Evolutionary conservation across 495 filamentous ascomycete genomes (phyloP).

Genomic region (Penicillium silybi): DNA sequence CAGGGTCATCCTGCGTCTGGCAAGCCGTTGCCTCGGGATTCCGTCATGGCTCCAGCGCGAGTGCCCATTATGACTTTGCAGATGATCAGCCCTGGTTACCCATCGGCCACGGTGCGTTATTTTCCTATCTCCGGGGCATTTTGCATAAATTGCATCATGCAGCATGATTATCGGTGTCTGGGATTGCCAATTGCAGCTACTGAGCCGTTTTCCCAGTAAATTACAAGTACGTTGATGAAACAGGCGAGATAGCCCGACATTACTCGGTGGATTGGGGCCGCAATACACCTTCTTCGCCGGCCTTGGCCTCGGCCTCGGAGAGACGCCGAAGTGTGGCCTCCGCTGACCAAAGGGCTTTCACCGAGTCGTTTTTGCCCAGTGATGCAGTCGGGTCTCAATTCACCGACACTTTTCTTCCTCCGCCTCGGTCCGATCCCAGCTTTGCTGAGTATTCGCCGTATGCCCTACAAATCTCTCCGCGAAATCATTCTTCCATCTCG

Average conservation of each 20-base stretch:
- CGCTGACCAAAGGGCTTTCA: not conserved
- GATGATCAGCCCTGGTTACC: slow-evolving; percentile 22
- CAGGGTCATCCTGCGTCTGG: slow-evolving; percentile 17
- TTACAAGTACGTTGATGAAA: slow-evolving; percentile 21
- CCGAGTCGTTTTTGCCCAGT: slow-evolving; percentile 2
- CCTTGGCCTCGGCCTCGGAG: not conserved
- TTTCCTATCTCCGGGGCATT: not conserved
- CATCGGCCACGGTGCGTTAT: slow-evolving; percentile 9
- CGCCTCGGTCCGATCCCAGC: slow-evolving; percentile 1
- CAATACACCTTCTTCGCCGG: slow-evolving; percentile 1
- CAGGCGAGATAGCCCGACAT: slow-evolving; percentile 15
- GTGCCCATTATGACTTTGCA: slow-evolving; percentile 18
- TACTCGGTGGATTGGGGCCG: slow-evolving; percentile 8
- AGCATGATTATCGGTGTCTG: not conserved
- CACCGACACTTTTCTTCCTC: slow-evolving; percentile 3
- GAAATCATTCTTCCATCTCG: slow-evolving; percentile 5
- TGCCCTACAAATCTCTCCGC: slow-evolving; percentile 9
- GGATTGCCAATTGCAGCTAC: slow-evolving; percentile 3
- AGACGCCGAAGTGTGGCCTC: slow-evolving; percentile 4
- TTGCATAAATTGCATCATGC: not conserved
- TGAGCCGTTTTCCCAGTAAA: slow-evolving; percentile 7
- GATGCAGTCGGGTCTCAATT: slow-evolving; percentile 5
- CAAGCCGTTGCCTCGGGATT: slow-evolving; percentile 12
- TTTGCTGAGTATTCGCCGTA: slow-evolving; percentile 7
- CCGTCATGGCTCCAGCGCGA: slow-evolving; percentile 23